These are phyloP conservation scores for Shiraia bambusicola DNA, from an alignment of 2,329 filamentous ascomycete genomes.

Conservation along the genomic window DNA sequence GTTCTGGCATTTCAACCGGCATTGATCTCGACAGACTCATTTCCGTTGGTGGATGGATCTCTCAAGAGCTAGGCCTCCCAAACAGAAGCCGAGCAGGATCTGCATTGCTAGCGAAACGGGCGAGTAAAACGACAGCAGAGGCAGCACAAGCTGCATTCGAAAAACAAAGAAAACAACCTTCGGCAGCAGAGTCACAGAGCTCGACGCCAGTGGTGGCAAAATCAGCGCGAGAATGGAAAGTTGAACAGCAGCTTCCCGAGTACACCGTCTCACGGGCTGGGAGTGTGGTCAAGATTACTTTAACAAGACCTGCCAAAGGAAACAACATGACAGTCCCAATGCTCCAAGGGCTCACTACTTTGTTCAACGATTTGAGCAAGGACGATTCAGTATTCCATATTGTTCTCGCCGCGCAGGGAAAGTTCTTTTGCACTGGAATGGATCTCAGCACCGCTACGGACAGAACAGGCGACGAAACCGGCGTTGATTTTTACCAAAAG, in stretches of 20 bases:
- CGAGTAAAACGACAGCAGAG: neutral
- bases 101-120: conserved; percentile 3
- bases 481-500: conserved; percentile 1
- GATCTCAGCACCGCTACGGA: conserved; percentile 35
- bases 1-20: conserved; percentile 25
- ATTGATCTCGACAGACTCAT: conserved; percentile 21
- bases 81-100: conserved; percentile 28
- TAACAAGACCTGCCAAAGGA: too few species aligned
- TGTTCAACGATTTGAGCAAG: conserved; percentile 23
- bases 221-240: too few species aligned
- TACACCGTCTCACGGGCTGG: too few species aligned
- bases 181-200: too few species aligned
- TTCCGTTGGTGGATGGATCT: conserved; percentile 28
- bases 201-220: too few species aligned
- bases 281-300: too few species aligned
- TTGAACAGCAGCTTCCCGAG: too few species aligned
- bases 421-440: conserved; percentile 49
- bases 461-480: conserved; percentile 1
- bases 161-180: neutral
- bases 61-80: conserved; percentile 11
- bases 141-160: neutral
- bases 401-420: conserved; percentile 40
- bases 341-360: conserved; percentile 35
- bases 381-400: conserved; percentile 41
- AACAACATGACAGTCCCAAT: conserved; percentile 45